Evolutionary conservation across 73 alveolate species (phyloP).

Genomic region (Breviolum minutum): DNA sequence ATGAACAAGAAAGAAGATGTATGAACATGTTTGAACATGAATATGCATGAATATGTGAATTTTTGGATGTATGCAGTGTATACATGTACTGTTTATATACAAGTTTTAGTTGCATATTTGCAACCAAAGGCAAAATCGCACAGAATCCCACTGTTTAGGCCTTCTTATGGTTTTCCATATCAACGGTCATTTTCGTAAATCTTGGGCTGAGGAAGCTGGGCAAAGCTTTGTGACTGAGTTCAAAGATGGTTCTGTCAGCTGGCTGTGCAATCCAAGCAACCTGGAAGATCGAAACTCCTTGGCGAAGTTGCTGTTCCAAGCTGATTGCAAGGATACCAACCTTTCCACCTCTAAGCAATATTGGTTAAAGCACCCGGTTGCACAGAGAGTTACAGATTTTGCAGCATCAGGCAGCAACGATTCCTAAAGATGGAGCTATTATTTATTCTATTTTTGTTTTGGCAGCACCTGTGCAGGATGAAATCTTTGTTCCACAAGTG

Average conservation of each 20-base stretch:
- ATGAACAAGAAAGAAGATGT: no score
- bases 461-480: not conserved
- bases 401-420: not conserved
- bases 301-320: slow-evolving; percentile 84
- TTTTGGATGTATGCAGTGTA: no score
- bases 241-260: slow-evolving; percentile 39
- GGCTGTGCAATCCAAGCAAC: slow-evolving; percentile 54
- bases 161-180: no score
- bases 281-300: slow-evolving; percentile 72
- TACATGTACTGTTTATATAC: no score
- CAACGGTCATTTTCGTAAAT: no score
- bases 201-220: slow-evolving; percentile 9
- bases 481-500: not conserved
- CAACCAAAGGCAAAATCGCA: no score
- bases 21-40: no score
- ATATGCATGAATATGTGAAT: no score
- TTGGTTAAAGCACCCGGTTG: not conserved
- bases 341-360: no score
- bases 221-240: slow-evolving; percentile 42
- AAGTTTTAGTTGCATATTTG: no score
- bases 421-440: not conserved
- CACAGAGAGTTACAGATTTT: not conserved
- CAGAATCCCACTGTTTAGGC: no score
- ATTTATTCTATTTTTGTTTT: no score
- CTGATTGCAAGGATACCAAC: slow-evolving; percentile 27